Evolutionary conservation across 129 eudicot genomes (phyloP), one percentile per base, ranked within the genome.

Genomic region (Helianthus tuberosus): DNA sequence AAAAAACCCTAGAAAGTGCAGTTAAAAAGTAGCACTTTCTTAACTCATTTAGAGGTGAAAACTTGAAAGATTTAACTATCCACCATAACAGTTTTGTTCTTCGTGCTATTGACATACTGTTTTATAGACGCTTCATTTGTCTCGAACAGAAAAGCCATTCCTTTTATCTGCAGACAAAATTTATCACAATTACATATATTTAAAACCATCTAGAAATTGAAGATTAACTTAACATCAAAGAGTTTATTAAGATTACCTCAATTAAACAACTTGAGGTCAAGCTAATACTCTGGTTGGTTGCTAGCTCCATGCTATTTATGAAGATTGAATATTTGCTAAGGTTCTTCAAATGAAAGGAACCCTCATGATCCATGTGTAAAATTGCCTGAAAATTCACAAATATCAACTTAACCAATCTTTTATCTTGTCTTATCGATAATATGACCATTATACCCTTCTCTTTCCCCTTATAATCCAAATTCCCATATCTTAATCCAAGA

Each of bases 251-350:
- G 32, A 49, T 75, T 87, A 89, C 96, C 84, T 86, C 88, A 76
- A 89, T 82, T 68, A 89, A 72, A 74, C 88, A 86, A 53, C 91
- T 79, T 58, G 92, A 83, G 50, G 76, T 47, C 53, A 89, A 89
- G 75, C 17, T 41, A 36, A 66, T 29, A 17, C 75, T 73, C 73
- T 80, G 84, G 20, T 85, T 81, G 6, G 83, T 58, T 41, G 50
- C 52, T 23, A 89, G 71, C 51, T 80, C 88, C 64, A 66, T 73
- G 64, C 79, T 68, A 80, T 89, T 86, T 58, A 89, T 87, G 36
- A 69, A 84, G 11, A 89, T 76, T 6, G 88, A 61, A 69, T 25
- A 59, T 72, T 64, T 89, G 47, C 90, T 89, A 35, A 82, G 72
- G 75, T 89, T 89, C 80, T 70, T 84, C 57, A 89, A 36, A 72